phyloP scores from a whole-genome alignment of 495 filamentous ascomycete species.

The Rhypophila decipiens region DNA sequence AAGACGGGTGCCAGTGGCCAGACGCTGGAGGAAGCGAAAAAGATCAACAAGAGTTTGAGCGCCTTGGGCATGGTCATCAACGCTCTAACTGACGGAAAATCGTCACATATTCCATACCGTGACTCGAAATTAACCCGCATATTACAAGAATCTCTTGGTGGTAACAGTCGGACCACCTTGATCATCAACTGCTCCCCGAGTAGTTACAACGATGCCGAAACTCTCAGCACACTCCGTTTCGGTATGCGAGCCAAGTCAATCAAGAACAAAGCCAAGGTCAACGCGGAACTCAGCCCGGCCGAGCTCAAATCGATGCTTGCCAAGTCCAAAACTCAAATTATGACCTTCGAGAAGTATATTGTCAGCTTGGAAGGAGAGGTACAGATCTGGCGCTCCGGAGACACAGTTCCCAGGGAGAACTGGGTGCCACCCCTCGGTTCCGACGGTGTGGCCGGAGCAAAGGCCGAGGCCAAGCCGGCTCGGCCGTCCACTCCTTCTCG shows the following conservation, averaged over 20 bases:
- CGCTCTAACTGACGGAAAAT: conserved; percentile 94
- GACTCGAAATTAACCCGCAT: conserved; percentile 98
- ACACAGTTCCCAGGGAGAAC: conserved; percentile 79
- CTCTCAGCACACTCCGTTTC: conserved; percentile 86
- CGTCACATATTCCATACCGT: conserved; percentile 92
- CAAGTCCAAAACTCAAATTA: conserved; percentile 85
- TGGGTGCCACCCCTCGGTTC: conserved; percentile 53
- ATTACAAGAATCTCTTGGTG: conserved; percentile 90
- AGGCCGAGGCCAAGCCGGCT: conserved; percentile 52
- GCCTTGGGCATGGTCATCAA: conserved; percentile 99
- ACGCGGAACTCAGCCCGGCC: conserved; percentile 89
- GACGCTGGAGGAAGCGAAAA: conserved; percentile 97
- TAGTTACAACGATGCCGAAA: conserved; percentile 97
- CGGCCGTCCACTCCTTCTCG: conserved; percentile 80
- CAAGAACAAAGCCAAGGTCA: conserved; percentile 99
- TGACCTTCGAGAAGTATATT: conserved; percentile 81
- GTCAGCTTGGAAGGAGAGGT: conserved; percentile 80
- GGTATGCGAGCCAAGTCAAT: conserved; percentile 97
- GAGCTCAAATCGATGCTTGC: conserved; percentile 88
- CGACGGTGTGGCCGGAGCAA: conserved; percentile 51
- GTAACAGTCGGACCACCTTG: conserved; percentile 92
- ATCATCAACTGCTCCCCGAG: conserved; percentile 98
- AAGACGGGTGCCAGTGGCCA: conserved; percentile 98
- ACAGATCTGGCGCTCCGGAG: conserved; percentile 77
- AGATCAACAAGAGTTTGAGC: conserved; percentile 99